Conservation (phyloP, 2,329 filamentous ascomycete species). For the Pseudogymnoascus sp. region DNA sequence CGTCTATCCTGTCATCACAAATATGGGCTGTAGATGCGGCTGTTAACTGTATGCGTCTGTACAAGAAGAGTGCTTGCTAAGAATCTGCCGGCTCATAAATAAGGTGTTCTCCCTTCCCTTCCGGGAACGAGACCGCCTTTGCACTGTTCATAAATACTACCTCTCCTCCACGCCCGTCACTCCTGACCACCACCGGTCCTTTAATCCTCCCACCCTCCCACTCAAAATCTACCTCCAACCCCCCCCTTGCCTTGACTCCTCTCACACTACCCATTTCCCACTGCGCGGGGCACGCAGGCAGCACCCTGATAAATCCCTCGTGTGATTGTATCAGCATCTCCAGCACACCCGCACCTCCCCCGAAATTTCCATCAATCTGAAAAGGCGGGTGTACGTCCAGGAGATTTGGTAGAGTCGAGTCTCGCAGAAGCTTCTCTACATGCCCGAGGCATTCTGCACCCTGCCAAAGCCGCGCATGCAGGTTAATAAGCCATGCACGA, state of each 20-base stretch:
- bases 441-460: constrained; percentile 32
- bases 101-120: neutral
- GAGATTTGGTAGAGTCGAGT: constrained; percentile 39
- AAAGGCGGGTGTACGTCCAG: constrained; percentile 41
- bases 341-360: constrained; percentile 39
- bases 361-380: constrained; percentile 46
- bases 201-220: constrained; percentile 29
- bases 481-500: constrained; percentile 39
- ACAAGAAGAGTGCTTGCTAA: neutral
- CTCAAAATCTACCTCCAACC: constrained; percentile 32
- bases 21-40: neutral
- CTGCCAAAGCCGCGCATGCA: constrained; percentile 38
- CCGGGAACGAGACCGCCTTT: neutral
- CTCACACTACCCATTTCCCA: constrained; percentile 32
- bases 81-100: neutral
- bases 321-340: constrained; percentile 39
- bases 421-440: constrained; percentile 33
- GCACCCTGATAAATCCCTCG: constrained; percentile 30
- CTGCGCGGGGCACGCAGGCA: constrained; percentile 33
- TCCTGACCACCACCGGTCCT: constrained; percentile 16
- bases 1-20: neutral
- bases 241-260: constrained; percentile 31
- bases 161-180: neutral
- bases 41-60: too few relatives aligned
- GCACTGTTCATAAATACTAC: constrained; percentile 10